Conservation (phyloP, 2,329 filamentous ascomycete species). For the Stylonectria norvegica region DNA sequence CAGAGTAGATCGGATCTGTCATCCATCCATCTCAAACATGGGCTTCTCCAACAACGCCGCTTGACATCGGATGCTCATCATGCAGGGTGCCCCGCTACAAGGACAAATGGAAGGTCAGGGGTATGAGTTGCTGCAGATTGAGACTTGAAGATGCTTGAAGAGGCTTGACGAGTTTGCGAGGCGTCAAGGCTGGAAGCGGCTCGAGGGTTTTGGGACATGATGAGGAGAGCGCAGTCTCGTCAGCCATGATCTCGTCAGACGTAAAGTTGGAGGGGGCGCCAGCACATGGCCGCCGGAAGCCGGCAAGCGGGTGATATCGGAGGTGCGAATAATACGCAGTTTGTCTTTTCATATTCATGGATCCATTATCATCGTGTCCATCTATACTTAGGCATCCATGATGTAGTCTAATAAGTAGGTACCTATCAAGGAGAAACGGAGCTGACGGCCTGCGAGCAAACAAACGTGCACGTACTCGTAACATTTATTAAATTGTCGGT, state of each 20-base stretch:
- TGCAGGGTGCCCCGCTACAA: background rate
- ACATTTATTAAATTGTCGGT: conserved; percentile 3
- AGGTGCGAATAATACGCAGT: no score
- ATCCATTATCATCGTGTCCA: no score
- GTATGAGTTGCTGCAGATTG: background rate
- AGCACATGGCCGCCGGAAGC: no score
- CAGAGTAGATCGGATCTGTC: background rate
- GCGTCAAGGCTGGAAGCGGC: background rate
- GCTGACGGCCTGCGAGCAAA: no score
- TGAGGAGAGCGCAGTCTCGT: background rate
- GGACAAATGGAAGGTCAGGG: background rate
- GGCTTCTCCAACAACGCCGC: background rate
- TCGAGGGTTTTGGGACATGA: background rate
- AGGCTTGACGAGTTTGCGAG: background rate
- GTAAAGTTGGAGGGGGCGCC: no score
- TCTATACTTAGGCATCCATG: no score
- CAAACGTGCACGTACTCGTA: conserved; percentile 4
- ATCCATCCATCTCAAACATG: background rate
- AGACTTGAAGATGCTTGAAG: background rate
- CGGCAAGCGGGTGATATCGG: no score
- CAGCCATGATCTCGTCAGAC: no score
- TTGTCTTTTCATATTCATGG: no score
- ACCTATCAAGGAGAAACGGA: no score
- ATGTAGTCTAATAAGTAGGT: no score
- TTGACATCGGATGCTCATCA: conserved; percentile 1